These are phyloP conservation scores for Lotmaria passim DNA, from an alignment of 208 protist genomes.

Conservation along the genomic window DNA sequence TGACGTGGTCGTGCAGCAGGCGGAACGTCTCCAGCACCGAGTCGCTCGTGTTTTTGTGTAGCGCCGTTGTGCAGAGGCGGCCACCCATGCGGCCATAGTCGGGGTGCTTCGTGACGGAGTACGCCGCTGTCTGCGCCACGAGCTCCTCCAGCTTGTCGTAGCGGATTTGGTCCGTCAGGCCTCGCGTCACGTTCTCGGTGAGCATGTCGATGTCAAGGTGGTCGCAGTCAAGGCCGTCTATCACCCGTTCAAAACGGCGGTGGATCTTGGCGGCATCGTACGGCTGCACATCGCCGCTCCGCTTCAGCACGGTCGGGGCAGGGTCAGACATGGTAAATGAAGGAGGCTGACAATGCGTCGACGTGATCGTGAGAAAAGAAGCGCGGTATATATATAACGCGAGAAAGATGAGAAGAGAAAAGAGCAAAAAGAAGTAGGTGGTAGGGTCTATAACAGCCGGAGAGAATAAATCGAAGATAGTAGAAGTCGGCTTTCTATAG, in stretches of 20 bases:
- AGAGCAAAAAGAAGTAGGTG: slow-evolving; percentile 2
- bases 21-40: slow-evolving; percentile 92
- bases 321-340: slow-evolving; percentile 26
- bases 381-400: too few relatives aligned
- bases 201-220: slow-evolving; percentile 78
- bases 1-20: slow-evolving; percentile 92
- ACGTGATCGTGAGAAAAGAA: too few relatives aligned
- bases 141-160: slow-evolving; percentile 95
- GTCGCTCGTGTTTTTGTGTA: slow-evolving; percentile 97
- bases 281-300: slow-evolving; percentile 58
- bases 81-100: slow-evolving; percentile 98
- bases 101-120: slow-evolving; percentile 96
- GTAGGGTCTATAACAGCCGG: slow-evolving; percentile 1
- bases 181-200: slow-evolving; percentile 88
- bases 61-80: slow-evolving; percentile 96
- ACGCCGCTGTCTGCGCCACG: slow-evolving; percentile 96
- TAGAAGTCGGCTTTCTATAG: neutral
- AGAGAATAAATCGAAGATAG: neutral
- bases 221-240: slow-evolving; percentile 53
- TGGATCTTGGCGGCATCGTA: slow-evolving; percentile 70
- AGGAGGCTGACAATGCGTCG: too few relatives aligned
- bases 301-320: slow-evolving; percentile 57
- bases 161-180: slow-evolving; percentile 89
- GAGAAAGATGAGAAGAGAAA: slow-evolving; percentile 1
- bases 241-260: slow-evolving; percentile 50